Evolutionary conservation across 2,329 filamentous ascomycete genomes (phyloP).

Genomic region (Penicillium sp.): DNA sequence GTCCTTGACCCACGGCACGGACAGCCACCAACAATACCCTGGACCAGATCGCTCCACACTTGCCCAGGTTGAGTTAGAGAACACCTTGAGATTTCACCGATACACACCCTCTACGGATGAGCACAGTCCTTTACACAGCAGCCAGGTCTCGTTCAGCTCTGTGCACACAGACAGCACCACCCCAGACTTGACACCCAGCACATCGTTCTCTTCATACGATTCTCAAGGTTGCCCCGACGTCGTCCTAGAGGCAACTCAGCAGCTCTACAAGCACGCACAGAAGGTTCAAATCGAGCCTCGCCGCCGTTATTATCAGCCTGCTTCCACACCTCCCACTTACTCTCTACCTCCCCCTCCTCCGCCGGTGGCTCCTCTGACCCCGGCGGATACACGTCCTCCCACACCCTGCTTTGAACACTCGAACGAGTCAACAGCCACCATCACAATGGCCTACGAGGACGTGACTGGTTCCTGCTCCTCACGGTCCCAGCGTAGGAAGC

Average conservation of each 20-base stretch:
- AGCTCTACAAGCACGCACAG: slow-evolving; percentile 27
- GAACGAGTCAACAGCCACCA: slow-evolving; percentile 29
- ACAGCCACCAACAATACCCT: slow-evolving; percentile 14
- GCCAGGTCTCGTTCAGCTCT: slow-evolving; percentile 36
- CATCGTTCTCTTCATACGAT: slow-evolving; percentile 39
- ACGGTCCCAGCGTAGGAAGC: slow-evolving; percentile 31
- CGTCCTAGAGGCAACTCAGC: slow-evolving; percentile 28
- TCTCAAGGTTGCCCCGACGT: slow-evolving; percentile 29
- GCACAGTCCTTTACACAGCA: slow-evolving; percentile 25
- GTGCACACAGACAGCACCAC: slow-evolving; percentile 31
- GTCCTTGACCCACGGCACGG: slow-evolving; percentile 25
- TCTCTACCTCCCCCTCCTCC: slow-evolving; percentile 22
- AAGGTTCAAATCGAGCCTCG: slow-evolving; percentile 15
- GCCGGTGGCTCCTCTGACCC: slow-evolving; percentile 24
- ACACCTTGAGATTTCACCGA: slow-evolving; percentile 29
- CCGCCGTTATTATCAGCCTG: slow-evolving; percentile 27
- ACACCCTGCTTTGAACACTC: slow-evolving; percentile 15
- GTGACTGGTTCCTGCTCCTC: slow-evolving; percentile 26
- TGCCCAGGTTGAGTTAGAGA: slow-evolving; percentile 32
- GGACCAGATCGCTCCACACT: slow-evolving; percentile 30
- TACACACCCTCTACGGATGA: slow-evolving; percentile 26
- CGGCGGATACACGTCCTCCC: slow-evolving; percentile 24
- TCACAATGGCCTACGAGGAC: slow-evolving; percentile 32
- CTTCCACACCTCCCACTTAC: slow-evolving; percentile 22
- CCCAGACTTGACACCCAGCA: slow-evolving; percentile 39